Evolutionary conservation across 805 yeast genomes (phyloP), one percentile per base, ranked within the genome.

Genomic region (Metschnikowia hibisci): DNA sequence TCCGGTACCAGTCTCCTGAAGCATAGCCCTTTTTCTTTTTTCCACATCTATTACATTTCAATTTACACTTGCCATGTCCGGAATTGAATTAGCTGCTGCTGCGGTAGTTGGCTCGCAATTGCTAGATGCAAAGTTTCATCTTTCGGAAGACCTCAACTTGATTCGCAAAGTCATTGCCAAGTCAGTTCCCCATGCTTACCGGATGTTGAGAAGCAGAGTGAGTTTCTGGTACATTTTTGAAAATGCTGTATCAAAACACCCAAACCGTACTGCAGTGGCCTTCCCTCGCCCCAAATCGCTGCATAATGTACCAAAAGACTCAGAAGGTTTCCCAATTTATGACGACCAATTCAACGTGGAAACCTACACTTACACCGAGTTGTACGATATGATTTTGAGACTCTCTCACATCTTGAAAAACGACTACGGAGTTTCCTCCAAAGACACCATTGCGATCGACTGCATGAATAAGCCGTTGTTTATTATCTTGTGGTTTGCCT

Each of bases 401-500:
- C 68, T 87, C 50, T 81, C 95, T 3, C 73, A 77, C 52, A 75
- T 87, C 34, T 68, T 91, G 52, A 76, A 69, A 36, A 62, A 74
- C 48, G 80, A 82, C 44, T 82, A 80, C 54, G 83, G 83, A 2
- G 77, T 90, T 29, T 66, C 78, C 14, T 64, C 79, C 11, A 81
- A 82, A 32, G 87, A 87, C 50, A 74, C 81, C 8, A 78, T 91
- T 35, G 95, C 86, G 0, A 55, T 91, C 34, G 83, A 82, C 55
- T 84, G 80, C 57, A 83, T 86, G 56, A 90, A 90, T 63, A 87
- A 84, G 58, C 96, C 96, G 2, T 67, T 88, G 48, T 87, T 86
- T 55, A 64, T 90, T 12, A 73, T 89, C 42, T 59, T 85, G 32
- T 87, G 96, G 95, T 73, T 86, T 42, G 85, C 96, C 0, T 64